Evolutionary conservation across 495 filamentous ascomycete genomes (phyloP).

Genomic region (Podospora sp.): DNA sequence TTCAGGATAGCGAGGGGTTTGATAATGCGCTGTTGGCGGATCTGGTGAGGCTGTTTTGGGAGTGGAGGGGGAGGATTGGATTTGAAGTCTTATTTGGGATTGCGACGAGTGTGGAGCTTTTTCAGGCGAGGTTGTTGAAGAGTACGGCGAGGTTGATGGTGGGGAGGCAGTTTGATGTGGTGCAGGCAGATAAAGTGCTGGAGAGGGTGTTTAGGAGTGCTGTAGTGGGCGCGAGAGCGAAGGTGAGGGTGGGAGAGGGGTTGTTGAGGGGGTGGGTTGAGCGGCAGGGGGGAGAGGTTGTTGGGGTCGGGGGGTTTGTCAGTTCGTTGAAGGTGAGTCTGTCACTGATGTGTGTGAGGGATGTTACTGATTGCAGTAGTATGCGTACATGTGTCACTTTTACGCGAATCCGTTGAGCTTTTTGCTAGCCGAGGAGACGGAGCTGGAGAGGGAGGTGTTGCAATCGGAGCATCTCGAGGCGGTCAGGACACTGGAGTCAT

Average conservation of each 20-base stretch:
- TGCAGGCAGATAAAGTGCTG: conserved; percentile 71
- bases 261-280: conserved; percentile 67
- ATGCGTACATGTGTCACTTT: conserved; percentile 94
- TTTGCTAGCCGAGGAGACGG: conserved; percentile 51
- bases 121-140: conserved; percentile 81
- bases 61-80: conserved; percentile 87
- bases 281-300: conserved; percentile 81
- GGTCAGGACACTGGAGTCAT: conserved; percentile 77
- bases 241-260: conserved; percentile 69
- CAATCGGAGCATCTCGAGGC: conserved; percentile 69
- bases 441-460: conserved; percentile 39
- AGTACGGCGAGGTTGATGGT: conserved; percentile 68
- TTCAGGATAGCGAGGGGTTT: conserved; percentile 93
- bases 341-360: neutral
- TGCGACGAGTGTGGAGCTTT: conserved; percentile 86
- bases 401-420: conserved; percentile 87
- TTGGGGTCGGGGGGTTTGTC: conserved; percentile 79
- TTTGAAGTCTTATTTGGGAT: conserved; percentile 87
- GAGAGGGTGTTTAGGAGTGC: conserved; percentile 77
- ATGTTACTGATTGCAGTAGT: conserved; percentile 52
- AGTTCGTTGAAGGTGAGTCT: conserved; percentile 72
- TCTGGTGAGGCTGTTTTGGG: conserved; percentile 75
- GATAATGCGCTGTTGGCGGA: conserved; percentile 78
- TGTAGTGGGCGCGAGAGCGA: conserved; percentile 55
- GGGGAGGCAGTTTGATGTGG: conserved; percentile 83